Conservation (phyloP, 257 asterid genomes). For the Solanum piurae region DNA sequence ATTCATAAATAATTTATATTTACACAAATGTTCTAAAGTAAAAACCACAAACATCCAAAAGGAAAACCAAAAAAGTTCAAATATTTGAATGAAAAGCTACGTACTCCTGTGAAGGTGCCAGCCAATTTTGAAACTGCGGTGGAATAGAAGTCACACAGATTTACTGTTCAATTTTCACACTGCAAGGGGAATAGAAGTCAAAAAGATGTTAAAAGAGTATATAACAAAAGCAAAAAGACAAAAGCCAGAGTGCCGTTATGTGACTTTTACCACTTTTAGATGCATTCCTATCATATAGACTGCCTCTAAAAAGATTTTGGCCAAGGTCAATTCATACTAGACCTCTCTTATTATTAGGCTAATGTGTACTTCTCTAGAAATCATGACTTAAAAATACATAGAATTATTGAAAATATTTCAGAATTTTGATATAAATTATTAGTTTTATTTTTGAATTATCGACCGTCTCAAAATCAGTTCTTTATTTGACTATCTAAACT, state of each 20-base stretch:
- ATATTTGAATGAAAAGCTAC: not conserved
- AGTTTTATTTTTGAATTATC: too few species aligned
- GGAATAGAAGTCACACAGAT: not conserved
- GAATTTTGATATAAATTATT: too few species aligned
- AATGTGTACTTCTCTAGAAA: not conserved
- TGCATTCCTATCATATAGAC: not conserved
- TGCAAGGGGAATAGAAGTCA: not conserved
- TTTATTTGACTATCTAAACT: too few species aligned
- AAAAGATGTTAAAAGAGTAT: not conserved
- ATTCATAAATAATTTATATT: too few species aligned
- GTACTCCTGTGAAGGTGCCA: not conserved
- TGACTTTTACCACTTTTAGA: slow-evolving; percentile 4
- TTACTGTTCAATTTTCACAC: not conserved
- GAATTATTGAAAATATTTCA: too few species aligned
- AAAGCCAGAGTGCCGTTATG: slow-evolving; percentile 18
- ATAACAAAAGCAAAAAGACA: slow-evolving; percentile 16
- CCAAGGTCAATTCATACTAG: not conserved
- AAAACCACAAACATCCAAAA: not conserved
- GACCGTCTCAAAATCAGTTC: too few species aligned
- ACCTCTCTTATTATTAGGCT: not conserved
- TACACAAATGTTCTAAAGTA: too few species aligned
- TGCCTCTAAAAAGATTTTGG: not conserved
- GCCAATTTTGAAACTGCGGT: not conserved
- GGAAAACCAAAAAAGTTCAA: not conserved
- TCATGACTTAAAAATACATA: too few species aligned